These are phyloP conservation scores for Angophora floribunda DNA, from an alignment of 345 rosid genomes.

Conservation along the genomic window DNA sequence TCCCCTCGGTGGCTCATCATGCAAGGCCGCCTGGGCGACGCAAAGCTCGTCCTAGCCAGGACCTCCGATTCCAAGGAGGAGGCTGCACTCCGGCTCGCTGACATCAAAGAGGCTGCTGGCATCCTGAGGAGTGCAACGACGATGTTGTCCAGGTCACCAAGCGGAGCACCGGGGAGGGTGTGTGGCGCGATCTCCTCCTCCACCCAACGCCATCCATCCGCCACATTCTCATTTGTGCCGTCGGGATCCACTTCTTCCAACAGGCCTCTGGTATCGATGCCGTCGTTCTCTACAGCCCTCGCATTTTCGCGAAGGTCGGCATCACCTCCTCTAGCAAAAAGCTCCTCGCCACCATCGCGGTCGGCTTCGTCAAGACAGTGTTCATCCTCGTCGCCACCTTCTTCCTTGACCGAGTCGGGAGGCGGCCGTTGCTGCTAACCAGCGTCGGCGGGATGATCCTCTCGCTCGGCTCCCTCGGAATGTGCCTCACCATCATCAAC, in stretches of 20 bases:
- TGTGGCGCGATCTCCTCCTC: slow-evolving; percentile 61
- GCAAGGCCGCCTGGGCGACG: slow-evolving; percentile 84
- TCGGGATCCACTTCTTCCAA: slow-evolving; percentile 76
- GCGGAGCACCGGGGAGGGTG: slow-evolving; percentile 46
- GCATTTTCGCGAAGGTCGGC: slow-evolving; percentile 75
- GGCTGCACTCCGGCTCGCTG: slow-evolving; percentile 46
- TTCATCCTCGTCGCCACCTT: slow-evolving; percentile 82
- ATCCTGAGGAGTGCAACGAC: slow-evolving; percentile 66
- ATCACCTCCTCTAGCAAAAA: slow-evolving; percentile 24
- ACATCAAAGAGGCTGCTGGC: slow-evolving; percentile 82
- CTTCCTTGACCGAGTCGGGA: slow-evolving; percentile 59
- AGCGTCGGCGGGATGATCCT: slow-evolving; percentile 67
- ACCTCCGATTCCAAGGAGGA: slow-evolving; percentile 71
- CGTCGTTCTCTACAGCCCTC: slow-evolving; percentile 73
- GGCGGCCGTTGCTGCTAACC: slow-evolving; percentile 63
- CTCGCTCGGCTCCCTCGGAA: slow-evolving; percentile 36
- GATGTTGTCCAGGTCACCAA: slow-evolving; percentile 44
- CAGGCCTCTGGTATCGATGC: slow-evolving; percentile 80
- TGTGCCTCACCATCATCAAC: slow-evolving; percentile 35
- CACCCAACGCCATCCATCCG: slow-evolving; percentile 60
- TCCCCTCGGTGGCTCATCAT: slow-evolving; percentile 96
- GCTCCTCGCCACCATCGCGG: slow-evolving; percentile 72
- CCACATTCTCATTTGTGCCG: slow-evolving; percentile 46
- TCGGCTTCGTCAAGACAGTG: slow-evolving; percentile 57
- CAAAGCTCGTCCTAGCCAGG: slow-evolving; percentile 58